Conservation (phyloP, 139 green algal species). For the Chlorella sp. region DNA sequence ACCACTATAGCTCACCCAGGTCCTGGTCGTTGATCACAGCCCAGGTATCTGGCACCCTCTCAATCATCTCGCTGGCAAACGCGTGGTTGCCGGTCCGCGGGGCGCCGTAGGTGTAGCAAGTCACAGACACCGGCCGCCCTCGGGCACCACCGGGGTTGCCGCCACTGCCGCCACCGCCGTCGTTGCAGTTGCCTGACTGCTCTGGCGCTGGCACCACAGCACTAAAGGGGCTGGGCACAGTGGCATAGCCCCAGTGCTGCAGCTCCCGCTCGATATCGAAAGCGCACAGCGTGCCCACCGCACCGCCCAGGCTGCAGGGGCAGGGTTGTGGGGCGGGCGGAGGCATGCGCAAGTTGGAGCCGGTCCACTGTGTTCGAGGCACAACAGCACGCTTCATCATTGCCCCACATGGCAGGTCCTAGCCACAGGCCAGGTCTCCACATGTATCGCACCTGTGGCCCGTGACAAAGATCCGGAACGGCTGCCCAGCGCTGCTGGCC, state of each 20-base stretch:
- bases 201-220: too few species aligned
- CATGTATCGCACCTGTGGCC: not conserved
- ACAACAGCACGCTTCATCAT: too few species aligned
- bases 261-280: not conserved
- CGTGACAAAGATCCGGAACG: not conserved
- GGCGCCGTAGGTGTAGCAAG: not conserved
- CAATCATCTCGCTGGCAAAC: not conserved
- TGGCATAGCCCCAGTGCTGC: not conserved
- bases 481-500: not conserved
- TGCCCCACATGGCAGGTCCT: too few species aligned
- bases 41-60: not conserved
- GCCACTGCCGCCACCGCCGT: not conserved
- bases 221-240: not conserved
- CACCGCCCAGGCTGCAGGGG: not conserved
- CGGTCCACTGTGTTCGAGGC: too few species aligned
- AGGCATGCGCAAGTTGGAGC: too few species aligned
- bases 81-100: conserved; percentile 2
- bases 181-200: too few species aligned
- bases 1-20: conserved; percentile 7
- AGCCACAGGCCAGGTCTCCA: too few species aligned
- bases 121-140: too few species aligned
- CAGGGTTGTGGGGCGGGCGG: too few species aligned
- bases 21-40: conserved; percentile 12
- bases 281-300: conserved; percentile 8
- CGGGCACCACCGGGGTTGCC: not conserved